Conservation (phyloP, 805 yeast genomes). For the Yarrowia yakushimensis region DNA sequence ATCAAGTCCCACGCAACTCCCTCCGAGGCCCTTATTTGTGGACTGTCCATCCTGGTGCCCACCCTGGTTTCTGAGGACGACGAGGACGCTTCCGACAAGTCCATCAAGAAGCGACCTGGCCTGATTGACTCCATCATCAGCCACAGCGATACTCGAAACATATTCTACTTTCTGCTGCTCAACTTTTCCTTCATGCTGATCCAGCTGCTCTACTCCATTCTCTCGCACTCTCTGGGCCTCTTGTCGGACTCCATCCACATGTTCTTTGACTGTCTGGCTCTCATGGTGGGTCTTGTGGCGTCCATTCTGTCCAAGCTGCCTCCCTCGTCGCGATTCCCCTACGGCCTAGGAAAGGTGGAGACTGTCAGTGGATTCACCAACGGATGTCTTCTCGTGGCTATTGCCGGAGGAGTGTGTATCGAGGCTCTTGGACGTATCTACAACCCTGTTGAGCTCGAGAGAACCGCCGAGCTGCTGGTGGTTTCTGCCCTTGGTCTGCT, state of each 20-base stretch:
- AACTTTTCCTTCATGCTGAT: conserved; percentile 93
- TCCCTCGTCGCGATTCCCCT: conserved; percentile 71
- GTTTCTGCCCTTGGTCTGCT: conserved; percentile 81
- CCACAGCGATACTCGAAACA: conserved; percentile 78
- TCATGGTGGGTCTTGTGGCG: conserved; percentile 85
- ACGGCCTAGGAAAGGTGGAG: conserved; percentile 80
- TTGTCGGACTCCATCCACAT: conserved; percentile 92
- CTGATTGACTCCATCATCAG: conserved; percentile 40
- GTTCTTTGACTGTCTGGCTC: conserved; percentile 91
- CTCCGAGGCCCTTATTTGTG: conserved; percentile 27
- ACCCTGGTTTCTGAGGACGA: conserved; percentile 4
- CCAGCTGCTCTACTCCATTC: conserved; percentile 84
- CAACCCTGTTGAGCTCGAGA: conserved; percentile 71
- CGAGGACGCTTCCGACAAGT: not conserved
- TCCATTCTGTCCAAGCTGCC: conserved; percentile 60
- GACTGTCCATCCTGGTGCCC: conserved; percentile 29
- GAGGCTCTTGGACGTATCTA: conserved; percentile 81
- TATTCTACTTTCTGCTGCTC: conserved; percentile 77
- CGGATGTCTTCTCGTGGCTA: conserved; percentile 82
- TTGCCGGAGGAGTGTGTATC: conserved; percentile 79
- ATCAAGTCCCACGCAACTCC: conserved; percentile 28
- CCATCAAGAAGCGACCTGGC: conserved; percentile 10
- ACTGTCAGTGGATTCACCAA: conserved; percentile 94
- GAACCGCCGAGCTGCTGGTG: conserved; percentile 76
- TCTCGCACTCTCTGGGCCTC: conserved; percentile 87